Base-by-base conservation (phyloP, 306 rosid species). In the Rosa multiflora region DNA sequence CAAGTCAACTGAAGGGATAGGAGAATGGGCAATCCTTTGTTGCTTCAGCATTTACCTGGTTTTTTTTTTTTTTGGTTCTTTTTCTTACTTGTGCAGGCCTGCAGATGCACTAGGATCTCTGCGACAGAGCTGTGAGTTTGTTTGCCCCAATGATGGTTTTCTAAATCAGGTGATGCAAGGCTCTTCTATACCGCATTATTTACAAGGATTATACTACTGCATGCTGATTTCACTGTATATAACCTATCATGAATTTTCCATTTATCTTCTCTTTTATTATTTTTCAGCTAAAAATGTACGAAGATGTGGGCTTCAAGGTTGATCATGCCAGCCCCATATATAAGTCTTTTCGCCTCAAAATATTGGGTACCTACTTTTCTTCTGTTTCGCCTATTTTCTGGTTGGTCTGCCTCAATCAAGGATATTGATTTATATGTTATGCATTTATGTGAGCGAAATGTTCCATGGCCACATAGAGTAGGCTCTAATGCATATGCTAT, bases 111-210 rank as follows among this genome's bases (percentile, higher is more conserved):
- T 95, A 83, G 91, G 74, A 77, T 95, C 98, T 40, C 80, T 95
- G 78, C 84, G 83, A 82, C 85, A 91, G 75, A 89, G 94, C 87
- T 90, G 92, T 75, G 94, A 87, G 78, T 82, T 71, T 84, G 99
- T 95, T 82, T 93, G 97, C 82, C 99, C 99, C 70, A 95, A 95
- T 84, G 99, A 95, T 76, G 99, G 98, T 48, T 95, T 95, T 87
- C 80, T 91, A 70, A 95, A 91, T 74, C 98, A 95, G 97, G 99
- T 92, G 75, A 77, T 76, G 59, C 82, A 42, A 74, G 75, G 73
- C 72, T 52, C 69, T 82, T 8, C 66, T 73, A 43, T 51, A 18
- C 35, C 53, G 68, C 56, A 21, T 81, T 58, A 67, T 80, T 42
- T 73, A 51, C 10, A 35, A 76, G 64, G 67, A 76, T 70, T 37